Evolutionary conservation across 164 flowering plant species (phyloP).

Genomic region (Liriodendron chinense): DNA sequence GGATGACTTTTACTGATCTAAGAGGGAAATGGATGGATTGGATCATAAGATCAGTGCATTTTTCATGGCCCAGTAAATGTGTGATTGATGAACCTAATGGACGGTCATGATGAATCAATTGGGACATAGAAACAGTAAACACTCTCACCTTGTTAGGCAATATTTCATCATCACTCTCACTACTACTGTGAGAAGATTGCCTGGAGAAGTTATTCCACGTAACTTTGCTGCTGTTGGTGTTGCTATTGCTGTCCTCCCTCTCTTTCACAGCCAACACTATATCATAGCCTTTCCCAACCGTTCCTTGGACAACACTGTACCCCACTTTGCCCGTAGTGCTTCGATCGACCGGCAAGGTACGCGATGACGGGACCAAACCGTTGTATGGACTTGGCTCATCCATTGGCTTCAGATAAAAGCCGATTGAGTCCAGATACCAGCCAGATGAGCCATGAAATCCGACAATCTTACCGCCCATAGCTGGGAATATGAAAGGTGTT

Average conservation of each 20-base stretch:
- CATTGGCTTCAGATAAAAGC: constrained; percentile 54
- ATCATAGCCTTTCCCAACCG: constrained; percentile 40
- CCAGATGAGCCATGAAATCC: constrained; percentile 74
- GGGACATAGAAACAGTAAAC: too few species aligned
- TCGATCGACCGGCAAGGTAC: constrained; percentile 8
- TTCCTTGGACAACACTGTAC: constrained; percentile 58
- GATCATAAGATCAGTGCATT: too few species aligned
- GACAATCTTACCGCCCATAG: constrained; percentile 51
- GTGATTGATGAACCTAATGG: too few species aligned
- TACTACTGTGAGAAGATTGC: constrained; percentile 18
- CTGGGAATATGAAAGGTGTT: constrained; percentile 46
- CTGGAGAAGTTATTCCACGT: constrained; percentile 16
- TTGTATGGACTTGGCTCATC: constrained; percentile 23
- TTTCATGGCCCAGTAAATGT: too few species aligned
- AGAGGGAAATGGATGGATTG: too few species aligned
- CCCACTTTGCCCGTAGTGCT: constrained; percentile 21
- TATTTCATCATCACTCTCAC: constrained; percentile 19
- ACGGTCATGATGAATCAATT: not conserved
- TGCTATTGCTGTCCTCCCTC: constrained; percentile 32
- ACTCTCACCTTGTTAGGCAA: constrained; percentile 25
- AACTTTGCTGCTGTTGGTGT: constrained; percentile 33
- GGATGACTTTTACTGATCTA: too few species aligned
- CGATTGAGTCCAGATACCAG: constrained; percentile 66
- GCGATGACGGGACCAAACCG: constrained; percentile 24
- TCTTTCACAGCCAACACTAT: constrained; percentile 52